Evolutionary conservation across 2,329 filamentous ascomycete genomes (phyloP), one percentile per base, ranked within the genome.

Genomic region (Fusarium oxysporum): DNA sequence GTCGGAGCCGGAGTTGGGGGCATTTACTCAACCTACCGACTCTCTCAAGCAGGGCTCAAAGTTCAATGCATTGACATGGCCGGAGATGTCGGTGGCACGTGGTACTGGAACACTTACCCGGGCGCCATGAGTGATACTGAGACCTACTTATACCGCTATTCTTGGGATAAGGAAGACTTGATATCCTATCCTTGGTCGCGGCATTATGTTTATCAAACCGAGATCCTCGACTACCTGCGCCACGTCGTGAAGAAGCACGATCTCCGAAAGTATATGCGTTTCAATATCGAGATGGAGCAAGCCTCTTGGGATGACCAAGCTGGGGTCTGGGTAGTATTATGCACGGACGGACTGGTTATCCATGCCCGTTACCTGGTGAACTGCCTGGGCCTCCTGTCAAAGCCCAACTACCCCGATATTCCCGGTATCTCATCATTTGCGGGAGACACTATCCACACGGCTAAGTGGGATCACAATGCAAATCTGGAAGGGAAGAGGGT

Each of bases 71-170:
- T 70, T 21, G 67, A 70, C n/a, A 47, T 28, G 3, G 67, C 63
- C 19, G 23, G 41, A 17, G 54, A 67, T 47, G 67, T 67, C 17
- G 67, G 63, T 4, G 67, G 63, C 3, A 67, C 63, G 7, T 70
- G 67, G 63, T 67, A 63, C 33, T 70, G 63, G 67, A 70, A 70
- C 32, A 41, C 32, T 4, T 70, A 70, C 21, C 67, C 67, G 3
- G 67, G 67, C 17, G 67, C 67, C 14, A 70, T 70, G 67, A 70
- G 63, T 44, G 63, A 67, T 16, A 70, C 67, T 3, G 58, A 67
- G 13, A 63, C 43, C 28, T 67, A 67, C 28, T 33, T 70, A 16
- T 70, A 70, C 43, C 57, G 67, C 28, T 70, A 43, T 33, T 70
- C 67, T 1, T 70, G 67, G 67, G 67, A 70, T 17, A 59, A 62